A percentile compares a stretch with the other conserved stretches of the same genome.
These are phyloP conservation scores for Tillandsia leiboldiana DNA, from an alignment of 176 grass and related monocot genomes.

Conservation along the genomic window DNA sequence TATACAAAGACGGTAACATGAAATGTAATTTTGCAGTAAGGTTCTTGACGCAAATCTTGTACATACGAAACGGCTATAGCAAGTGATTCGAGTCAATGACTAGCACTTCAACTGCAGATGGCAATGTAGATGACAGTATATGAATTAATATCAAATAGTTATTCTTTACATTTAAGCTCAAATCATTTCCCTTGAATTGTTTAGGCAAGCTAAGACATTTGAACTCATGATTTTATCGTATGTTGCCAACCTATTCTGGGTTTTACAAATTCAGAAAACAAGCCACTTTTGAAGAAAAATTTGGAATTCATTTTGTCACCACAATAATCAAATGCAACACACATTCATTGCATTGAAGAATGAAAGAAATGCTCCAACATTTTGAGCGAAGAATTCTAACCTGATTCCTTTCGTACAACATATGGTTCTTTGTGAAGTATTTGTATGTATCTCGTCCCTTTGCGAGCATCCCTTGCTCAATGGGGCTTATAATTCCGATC, in stretches of 20 bases:
- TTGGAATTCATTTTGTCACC: too few species aligned
- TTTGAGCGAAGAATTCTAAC: slow-evolving; percentile 32
- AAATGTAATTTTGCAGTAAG: background rate
- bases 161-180: too few species aligned
- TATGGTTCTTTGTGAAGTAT: slow-evolving; percentile 98
- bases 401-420: slow-evolving; percentile 99
- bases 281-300: background rate
- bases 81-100: background rate
- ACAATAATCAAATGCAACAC: too few species aligned
- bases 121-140: too few species aligned
- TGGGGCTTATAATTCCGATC: slow-evolving; percentile 79
- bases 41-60: background rate
- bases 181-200: too few species aligned
- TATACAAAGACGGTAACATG: background rate
- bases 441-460: slow-evolving; percentile 93
- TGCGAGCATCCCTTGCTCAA: slow-evolving; percentile 98
- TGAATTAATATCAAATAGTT: too few species aligned
- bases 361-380: background rate
- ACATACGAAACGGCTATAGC: background rate
- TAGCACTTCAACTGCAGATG: too few species aligned
- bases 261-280: background rate
- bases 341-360: background rate
- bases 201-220: too few species aligned
- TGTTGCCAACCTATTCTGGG: too few species aligned
- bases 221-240: background rate